These are phyloP conservation scores for Cercospora sesami DNA, from an alignment of 2,329 filamentous ascomycete genomes.

Conservation along the genomic window DNA sequence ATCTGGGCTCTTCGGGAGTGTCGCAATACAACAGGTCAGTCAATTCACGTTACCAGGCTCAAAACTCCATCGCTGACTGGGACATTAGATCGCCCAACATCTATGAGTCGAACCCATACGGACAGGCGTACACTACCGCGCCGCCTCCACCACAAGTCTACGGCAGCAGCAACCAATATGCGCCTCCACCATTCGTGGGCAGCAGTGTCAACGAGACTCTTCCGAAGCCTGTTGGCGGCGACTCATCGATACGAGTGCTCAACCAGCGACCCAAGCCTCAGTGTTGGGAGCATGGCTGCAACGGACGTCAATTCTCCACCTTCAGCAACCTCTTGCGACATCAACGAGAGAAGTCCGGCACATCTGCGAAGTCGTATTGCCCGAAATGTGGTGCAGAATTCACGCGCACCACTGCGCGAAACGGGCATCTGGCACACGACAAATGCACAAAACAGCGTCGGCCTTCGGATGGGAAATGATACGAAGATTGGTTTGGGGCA, in stretches of 20 bases:
- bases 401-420: constrained; percentile 81
- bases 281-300: constrained; percentile 97
- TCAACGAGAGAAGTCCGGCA: constrained; percentile 90
- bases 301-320: constrained; percentile 91
- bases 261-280: constrained; percentile 73
- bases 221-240: constrained; percentile 26
- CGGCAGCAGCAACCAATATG: constrained; percentile 29
- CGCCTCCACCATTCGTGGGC: constrained; percentile 30
- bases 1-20: constrained; percentile 30
- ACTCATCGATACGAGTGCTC: constrained; percentile 38
- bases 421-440: constrained; percentile 81
- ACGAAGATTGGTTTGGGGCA: background rate
- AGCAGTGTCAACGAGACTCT: constrained; percentile 30
- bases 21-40: constrained; percentile 34
- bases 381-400: constrained; percentile 92
- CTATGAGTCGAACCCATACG: constrained; percentile 36
- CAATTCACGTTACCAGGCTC: background rate
- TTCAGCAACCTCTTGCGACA: constrained; percentile 93
- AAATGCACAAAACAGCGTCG: constrained; percentile 78
- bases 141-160: constrained; percentile 32
- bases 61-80: background rate
- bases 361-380: constrained; percentile 83
- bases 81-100: constrained; percentile 34
- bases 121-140: constrained; percentile 32
- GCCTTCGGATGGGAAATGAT: constrained; percentile 42